Evolutionary conservation across 2,329 filamentous ascomycete species (phyloP), one percentile per base, ranked within the genome.

Genomic region (Aspergillus sergii): DNA sequence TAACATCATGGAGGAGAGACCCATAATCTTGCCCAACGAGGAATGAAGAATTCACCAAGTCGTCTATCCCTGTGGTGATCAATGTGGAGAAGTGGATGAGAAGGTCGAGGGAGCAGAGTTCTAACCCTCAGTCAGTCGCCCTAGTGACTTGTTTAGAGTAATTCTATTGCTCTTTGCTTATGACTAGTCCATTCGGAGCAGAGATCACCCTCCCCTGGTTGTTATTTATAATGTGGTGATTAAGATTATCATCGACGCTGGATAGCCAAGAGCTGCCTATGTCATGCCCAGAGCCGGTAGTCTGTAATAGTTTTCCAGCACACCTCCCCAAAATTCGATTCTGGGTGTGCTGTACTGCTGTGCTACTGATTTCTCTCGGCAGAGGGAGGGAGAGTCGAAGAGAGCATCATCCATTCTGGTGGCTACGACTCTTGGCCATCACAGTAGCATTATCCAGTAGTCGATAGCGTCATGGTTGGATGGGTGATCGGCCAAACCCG

Each of bases 221-320:
- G 55, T 62, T 53, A 58, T 62, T 62, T 41, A 39, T 36, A 50
- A 48, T 39, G 23, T 26, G 57, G 28, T 39, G 32, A 26, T 39
- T 26, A 36, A 36, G 28, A 39, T 57, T 23, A n/a, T 59, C 30
- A 26, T 30, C 57, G 30, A 53, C 57, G 62, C 60, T 58, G 60
- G 45, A 66, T 61, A 61, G 64, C 66, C 64, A 68, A 68, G 66
- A 64, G 32, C 59, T 36, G 56, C 50, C 64, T 66, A 65, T 68
- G 48, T 57, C 39, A 46, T 64, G 51, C 59, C 59, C 60, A 62
- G 60, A 63, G 39, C 53, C 60, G 28, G 56, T 62, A 54, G 60
- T 62, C 28, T 39, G 60, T 34, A 62, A 62, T 62, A 62, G 60
- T 62, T 19, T 32, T 12, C 28, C 46, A 50, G 1, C 46, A 45